Percentiles rank a stretch among this genome's conserved stretches.
These are phyloP conservation scores for Phaeoacremonium minimum DNA, from an alignment of 2,329 filamentous ascomycete genomes.

Conservation along the genomic window DNA sequence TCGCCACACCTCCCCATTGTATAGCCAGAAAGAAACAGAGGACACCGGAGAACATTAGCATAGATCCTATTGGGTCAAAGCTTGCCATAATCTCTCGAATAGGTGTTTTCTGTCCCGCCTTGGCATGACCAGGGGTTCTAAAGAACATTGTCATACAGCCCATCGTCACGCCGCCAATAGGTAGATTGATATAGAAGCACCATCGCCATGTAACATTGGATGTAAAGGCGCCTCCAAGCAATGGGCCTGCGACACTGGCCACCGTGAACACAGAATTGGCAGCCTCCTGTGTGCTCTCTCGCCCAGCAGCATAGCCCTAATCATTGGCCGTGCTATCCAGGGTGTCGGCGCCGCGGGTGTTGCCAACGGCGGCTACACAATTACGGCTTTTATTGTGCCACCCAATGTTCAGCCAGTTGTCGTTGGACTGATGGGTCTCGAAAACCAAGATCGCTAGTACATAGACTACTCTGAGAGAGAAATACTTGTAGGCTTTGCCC, in stretches of 20 bases:
- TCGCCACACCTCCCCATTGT: constrained; percentile 2
- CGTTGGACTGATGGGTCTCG: constrained; percentile 1
- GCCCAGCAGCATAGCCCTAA: background rate
- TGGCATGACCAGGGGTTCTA: background rate
- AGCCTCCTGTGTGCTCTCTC: background rate
- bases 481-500: too few relatives aligned
- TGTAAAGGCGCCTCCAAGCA: too few relatives aligned
- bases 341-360: background rate
- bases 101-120: background rate
- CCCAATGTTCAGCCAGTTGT: background rate
- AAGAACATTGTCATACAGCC: too few relatives aligned
- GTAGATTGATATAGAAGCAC: too few relatives aligned
- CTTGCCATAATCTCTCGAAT: background rate
- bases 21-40: constrained; percentile 5
- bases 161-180: constrained; percentile 3
- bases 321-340: constrained; percentile 1
- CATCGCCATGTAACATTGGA: too few relatives aligned
- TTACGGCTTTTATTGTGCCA: background rate
- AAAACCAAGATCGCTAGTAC: too few relatives aligned
- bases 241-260: too few relatives aligned
- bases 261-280: too few relatives aligned
- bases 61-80: constrained; percentile 2
- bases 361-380: background rate
- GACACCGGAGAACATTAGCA: constrained; percentile 2
- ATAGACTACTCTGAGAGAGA: too few relatives aligned